These are phyloP conservation scores for Orbilia quercus DNA, from an alignment of 2,329 filamentous ascomycete species.

Conservation along the genomic window DNA sequence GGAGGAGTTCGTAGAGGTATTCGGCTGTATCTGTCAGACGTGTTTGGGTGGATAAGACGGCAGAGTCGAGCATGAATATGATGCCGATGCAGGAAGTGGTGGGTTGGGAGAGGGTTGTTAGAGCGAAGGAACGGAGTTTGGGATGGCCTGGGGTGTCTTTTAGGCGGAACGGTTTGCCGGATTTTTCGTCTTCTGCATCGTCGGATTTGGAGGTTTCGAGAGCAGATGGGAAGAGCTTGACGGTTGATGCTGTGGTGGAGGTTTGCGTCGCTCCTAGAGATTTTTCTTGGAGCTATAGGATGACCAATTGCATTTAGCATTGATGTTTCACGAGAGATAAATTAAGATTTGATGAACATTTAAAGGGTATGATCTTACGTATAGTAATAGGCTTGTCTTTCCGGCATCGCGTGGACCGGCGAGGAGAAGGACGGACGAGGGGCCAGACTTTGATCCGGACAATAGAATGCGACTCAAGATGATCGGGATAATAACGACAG, in stretches of 20 bases:
- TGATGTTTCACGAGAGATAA: background rate
- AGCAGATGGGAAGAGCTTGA: conserved; percentile 30
- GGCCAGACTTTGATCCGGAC: conserved; percentile 28
- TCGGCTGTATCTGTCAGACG: conserved; percentile 74
- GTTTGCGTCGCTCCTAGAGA: conserved; percentile 44
- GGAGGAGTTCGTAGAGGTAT: conserved; percentile 90
- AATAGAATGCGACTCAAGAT: conserved; percentile 25
- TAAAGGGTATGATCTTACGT: conserved; percentile 25
- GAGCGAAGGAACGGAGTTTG: conserved; percentile 81
- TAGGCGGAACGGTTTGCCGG: conserved; percentile 38
- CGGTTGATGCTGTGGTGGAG: conserved; percentile 38
- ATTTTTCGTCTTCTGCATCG: conserved; percentile 1
- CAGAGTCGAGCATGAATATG: conserved; percentile 89
- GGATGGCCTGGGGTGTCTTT: conserved; percentile 92
- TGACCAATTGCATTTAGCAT: conserved; percentile 1
- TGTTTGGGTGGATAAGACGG: conserved; percentile 65
- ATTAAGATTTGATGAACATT: too few species aligned
- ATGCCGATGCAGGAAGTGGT: conserved; percentile 71
- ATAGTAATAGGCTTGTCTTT: conserved; percentile 46
- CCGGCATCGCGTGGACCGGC: conserved; percentile 50
- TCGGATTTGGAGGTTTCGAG: conserved; percentile 35
- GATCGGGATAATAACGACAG: conserved; percentile 43
- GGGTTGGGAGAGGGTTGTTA: conserved; percentile 66
- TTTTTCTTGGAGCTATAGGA: conserved; percentile 47
- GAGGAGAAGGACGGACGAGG: conserved; percentile 37